Percentiles rank a stretch among this genome's conserved stretches.
Conservation (phyloP, 306 rosid genomes). For the Lupinus albus region DNA sequence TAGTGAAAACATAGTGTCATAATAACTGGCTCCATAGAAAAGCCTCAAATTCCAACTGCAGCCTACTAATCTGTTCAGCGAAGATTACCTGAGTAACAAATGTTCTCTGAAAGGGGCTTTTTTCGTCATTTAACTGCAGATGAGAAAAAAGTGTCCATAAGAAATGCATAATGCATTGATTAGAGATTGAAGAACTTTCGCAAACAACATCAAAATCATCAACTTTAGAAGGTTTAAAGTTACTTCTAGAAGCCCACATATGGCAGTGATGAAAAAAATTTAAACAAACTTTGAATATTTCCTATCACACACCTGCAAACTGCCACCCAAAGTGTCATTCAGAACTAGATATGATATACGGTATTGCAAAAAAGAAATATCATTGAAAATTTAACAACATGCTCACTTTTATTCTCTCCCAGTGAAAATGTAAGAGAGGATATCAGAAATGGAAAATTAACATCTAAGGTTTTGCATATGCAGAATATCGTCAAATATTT, state of each 20-base stretch:
- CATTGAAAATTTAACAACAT: constrained; percentile 17
- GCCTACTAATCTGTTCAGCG: constrained; percentile 11
- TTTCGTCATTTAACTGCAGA: constrained; percentile 78
- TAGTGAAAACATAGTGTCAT: constrained; percentile 14
- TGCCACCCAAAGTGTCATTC: constrained; percentile 17
- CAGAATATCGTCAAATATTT: background rate
- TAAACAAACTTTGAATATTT: background rate
- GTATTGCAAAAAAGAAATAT: constrained; percentile 11
- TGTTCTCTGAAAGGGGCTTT: constrained; percentile 85
- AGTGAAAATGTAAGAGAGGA: background rate
- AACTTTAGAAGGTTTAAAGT: constrained; percentile 23
- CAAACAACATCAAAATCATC: constrained; percentile 5
- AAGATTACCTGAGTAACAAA: constrained; percentile 81
- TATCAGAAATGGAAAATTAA: background rate
- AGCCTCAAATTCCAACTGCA: constrained; percentile 34
- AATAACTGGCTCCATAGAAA: background rate
- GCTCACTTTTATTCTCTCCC: constrained; percentile 17
- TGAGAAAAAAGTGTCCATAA: constrained; percentile 36
- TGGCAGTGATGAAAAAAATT: constrained; percentile 4
- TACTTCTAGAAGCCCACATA: background rate
- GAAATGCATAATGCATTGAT: constrained; percentile 17
- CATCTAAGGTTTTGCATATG: background rate
- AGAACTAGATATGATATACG: background rate
- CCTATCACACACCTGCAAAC: background rate
- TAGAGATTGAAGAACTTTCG: constrained; percentile 4